Conservation (phyloP, 2,329 filamentous ascomycete species). For the Fusarium protoensiforme region DNA sequence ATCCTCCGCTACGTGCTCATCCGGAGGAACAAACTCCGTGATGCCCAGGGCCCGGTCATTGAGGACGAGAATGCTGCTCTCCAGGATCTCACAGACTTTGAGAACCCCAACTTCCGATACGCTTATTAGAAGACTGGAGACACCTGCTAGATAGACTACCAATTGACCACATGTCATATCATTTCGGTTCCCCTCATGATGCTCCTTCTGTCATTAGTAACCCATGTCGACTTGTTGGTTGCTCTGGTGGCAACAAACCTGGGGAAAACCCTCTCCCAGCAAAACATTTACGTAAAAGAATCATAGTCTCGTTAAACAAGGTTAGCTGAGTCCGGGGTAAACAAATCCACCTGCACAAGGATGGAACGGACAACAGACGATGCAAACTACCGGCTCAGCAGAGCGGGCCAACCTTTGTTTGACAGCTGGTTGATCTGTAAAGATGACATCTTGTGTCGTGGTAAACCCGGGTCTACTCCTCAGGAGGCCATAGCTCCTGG, state of each 20-base stretch:
- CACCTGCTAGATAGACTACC: background rate
- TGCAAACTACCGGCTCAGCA: background rate
- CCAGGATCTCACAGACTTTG: slow-evolving; percentile 43
- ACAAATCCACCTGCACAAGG: background rate
- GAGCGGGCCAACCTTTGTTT: background rate
- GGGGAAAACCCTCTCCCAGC: slow-evolving; percentile 8
- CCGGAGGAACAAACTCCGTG: slow-evolving; percentile 38
- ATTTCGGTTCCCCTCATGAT: background rate
- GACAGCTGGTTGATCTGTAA: background rate
- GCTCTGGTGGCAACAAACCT: background rate
- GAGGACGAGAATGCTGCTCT: slow-evolving; percentile 33
- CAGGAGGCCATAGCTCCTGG: background rate
- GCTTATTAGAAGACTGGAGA: slow-evolving; percentile 30
- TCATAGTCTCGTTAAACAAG: background rate
- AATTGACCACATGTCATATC: slow-evolving; percentile 10
- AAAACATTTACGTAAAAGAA: slow-evolving; percentile 28
- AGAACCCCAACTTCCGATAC: slow-evolving; percentile 44
- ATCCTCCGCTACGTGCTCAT: slow-evolving; percentile 36
- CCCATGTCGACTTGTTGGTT: background rate
- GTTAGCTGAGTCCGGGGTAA: background rate
- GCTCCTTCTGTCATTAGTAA: background rate
- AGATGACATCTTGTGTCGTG: background rate
- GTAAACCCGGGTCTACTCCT: background rate
- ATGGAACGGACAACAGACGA: background rate
- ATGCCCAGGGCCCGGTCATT: slow-evolving; percentile 32